Conservation (phyloP, 2,329 filamentous ascomycete genomes). For the Setomelanomma holmii region DNA sequence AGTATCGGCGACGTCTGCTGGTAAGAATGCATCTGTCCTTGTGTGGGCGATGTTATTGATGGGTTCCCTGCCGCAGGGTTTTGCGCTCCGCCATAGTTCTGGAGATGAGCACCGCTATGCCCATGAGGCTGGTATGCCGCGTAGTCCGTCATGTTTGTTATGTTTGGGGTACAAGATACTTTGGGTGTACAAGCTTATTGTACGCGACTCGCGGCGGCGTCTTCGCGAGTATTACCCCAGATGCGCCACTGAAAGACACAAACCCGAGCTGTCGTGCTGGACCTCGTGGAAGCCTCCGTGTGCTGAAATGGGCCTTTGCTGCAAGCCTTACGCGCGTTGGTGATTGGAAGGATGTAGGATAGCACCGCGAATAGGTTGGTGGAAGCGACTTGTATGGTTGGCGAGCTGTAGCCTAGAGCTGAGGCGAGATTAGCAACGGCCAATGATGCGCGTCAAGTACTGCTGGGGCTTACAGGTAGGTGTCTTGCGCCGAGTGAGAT, state of each 20-base stretch:
- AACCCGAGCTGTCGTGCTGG: slow-evolving; percentile 23
- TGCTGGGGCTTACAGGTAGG: slow-evolving; percentile 30
- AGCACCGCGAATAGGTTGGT: slow-evolving; percentile 29
- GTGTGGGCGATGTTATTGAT: slow-evolving; percentile 74
- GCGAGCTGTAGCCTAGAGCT: slow-evolving; percentile 41
- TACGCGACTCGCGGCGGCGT: slow-evolving; percentile 35
- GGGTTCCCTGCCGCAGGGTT: slow-evolving; percentile 46
- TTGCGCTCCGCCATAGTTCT: slow-evolving; percentile 47
- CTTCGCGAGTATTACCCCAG: slow-evolving; percentile 38
- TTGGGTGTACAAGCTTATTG: slow-evolving; percentile 30
- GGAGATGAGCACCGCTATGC: slow-evolving; percentile 51
- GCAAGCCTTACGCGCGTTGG: slow-evolving; percentile 19
- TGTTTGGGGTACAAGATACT: slow-evolving; percentile 25
- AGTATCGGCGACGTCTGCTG: slow-evolving; percentile 81
- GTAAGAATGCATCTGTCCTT: slow-evolving; percentile 61
- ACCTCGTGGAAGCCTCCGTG: slow-evolving; percentile 25
- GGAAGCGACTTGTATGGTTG: slow-evolving; percentile 41
- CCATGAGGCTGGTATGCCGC: slow-evolving; percentile 57
- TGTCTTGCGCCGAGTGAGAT: slow-evolving; percentile 20
- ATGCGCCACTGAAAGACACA: slow-evolving; percentile 43
- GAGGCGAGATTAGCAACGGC: slow-evolving; percentile 39
- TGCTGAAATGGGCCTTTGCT: slow-evolving; percentile 22
- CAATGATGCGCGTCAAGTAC: slow-evolving; percentile 31
- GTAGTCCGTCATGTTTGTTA: slow-evolving; percentile 55
- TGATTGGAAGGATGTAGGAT: slow-evolving; percentile 34